These are phyloP conservation scores for Gossypium raimondii DNA, from an alignment of 345 rosid genomes.

Conservation along the genomic window DNA sequence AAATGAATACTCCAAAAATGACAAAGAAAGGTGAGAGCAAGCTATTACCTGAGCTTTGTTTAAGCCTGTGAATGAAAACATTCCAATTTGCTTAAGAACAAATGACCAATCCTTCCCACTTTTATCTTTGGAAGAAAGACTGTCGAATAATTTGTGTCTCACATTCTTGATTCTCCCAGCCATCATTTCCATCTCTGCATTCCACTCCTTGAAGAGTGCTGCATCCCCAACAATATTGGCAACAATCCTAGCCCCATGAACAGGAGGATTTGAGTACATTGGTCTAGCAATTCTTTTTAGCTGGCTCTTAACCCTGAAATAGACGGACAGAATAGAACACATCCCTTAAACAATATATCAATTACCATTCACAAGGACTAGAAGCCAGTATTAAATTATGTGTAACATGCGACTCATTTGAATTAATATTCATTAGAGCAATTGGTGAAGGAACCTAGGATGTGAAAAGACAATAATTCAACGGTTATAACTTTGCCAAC, in stretches of 20 bases:
- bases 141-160: conserved; percentile 67
- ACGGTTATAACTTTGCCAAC: background rate
- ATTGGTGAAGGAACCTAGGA: background rate
- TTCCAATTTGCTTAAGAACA: conserved; percentile 88
- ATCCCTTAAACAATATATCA: background rate
- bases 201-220: conserved; percentile 80
- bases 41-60: conserved; percentile 75
- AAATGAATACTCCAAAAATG: background rate
- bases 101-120: conserved; percentile 97
- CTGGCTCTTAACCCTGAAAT: conserved; percentile 93
- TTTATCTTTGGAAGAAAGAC: conserved; percentile 71
- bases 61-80: conserved; percentile 97
- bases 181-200: conserved; percentile 95
- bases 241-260: conserved; percentile 92
- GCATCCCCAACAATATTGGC: conserved; percentile 88
- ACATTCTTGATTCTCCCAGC: conserved; percentile 93
- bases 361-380: background rate
- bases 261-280: conserved; percentile 97
- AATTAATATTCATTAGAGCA: background rate
- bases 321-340: background rate
- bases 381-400: background rate
- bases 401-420: background rate
- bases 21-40: background rate
- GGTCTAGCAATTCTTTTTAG: conserved; percentile 94
- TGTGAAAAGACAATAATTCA: background rate